These are phyloP conservation scores for Colletotrichum gigasporum DNA, from an alignment of 2,329 filamentous ascomycete species.

Conservation along the genomic window DNA sequence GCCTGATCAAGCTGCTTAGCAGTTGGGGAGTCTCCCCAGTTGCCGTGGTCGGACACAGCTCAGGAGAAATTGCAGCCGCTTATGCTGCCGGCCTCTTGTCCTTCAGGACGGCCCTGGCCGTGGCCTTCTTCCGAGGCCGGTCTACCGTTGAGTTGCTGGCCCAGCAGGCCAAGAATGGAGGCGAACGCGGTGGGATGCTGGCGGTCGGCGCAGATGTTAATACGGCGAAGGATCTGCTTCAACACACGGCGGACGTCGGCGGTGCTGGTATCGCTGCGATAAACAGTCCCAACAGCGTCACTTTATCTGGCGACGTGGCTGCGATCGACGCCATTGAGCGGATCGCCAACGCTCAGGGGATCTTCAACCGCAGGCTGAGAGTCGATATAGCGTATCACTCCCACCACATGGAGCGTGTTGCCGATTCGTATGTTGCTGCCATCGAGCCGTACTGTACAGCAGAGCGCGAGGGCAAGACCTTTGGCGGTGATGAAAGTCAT, in stretches of 20 bases:
- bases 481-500: too few species aligned
- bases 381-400: slow-evolving; percentile 20
- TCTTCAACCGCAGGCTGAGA: slow-evolving; percentile 3
- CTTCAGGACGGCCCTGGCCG: slow-evolving; percentile 31
- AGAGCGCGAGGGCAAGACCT: background rate
- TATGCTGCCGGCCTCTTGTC: slow-evolving; percentile 40
- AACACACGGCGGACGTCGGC: background rate
- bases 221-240: slow-evolving; percentile 31
- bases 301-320: slow-evolving; percentile 40
- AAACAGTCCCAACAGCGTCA: slow-evolving; percentile 59
- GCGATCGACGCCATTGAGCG: slow-evolving; percentile 37
- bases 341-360: slow-evolving; percentile 40
- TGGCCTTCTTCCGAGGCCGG: background rate
- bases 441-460: slow-evolving; percentile 24
- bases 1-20: slow-evolving; percentile 42
- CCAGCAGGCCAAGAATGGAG: background rate
- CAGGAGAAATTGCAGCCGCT: slow-evolving; percentile 47
- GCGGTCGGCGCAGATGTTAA: slow-evolving; percentile 34
- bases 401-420: slow-evolving; percentile 3
- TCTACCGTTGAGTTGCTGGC: slow-evolving; percentile 26
- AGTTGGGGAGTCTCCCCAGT: slow-evolving; percentile 38
- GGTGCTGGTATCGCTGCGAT: slow-evolving; percentile 44
- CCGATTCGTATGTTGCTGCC: background rate
- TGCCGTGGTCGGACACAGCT: slow-evolving; percentile 42
- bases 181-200: slow-evolving; percentile 35